Evolutionary conservation across 805 yeast species (phyloP).

Genomic region (Sporopachydermia lactativora): DNA sequence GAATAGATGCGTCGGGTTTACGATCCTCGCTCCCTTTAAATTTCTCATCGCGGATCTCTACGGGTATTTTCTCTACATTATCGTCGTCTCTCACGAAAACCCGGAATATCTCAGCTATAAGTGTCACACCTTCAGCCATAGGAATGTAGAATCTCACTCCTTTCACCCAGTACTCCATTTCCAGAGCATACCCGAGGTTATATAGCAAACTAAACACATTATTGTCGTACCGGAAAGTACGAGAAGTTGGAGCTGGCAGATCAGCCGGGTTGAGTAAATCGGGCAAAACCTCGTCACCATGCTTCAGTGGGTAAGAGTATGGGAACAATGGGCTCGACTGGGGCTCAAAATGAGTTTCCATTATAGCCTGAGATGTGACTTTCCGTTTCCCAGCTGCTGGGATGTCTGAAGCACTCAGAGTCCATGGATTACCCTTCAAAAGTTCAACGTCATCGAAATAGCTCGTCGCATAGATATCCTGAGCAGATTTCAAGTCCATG

Average conservation of each 20-base stretch:
- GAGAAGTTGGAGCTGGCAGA: neutral
- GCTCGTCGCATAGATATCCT: neutral
- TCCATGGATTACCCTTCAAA: slow-evolving; percentile 29
- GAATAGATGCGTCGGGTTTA: neutral
- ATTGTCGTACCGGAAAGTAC: slow-evolving; percentile 12
- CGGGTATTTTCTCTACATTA: neutral
- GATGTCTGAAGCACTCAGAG: slow-evolving; percentile 51
- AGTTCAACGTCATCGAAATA: slow-evolving; percentile 6
- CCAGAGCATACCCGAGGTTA: slow-evolving; percentile 58
- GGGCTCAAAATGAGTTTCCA: slow-evolving; percentile 32
- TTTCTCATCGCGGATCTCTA: neutral
- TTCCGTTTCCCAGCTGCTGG: slow-evolving; percentile 62
- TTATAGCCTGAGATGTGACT: slow-evolving; percentile 51
- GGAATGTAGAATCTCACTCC: slow-evolving; percentile 41
- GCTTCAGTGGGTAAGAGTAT: neutral
- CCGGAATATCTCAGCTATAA: slow-evolving; percentile 31
- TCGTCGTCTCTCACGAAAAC: slow-evolving; percentile 24
- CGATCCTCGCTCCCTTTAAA: neutral
- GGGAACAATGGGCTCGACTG: slow-evolving; percentile 1
- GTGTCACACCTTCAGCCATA: neutral
- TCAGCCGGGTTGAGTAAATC: neutral
- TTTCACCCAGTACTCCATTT: slow-evolving; percentile 43
- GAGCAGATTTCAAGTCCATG: no score
- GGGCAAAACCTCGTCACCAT: neutral
- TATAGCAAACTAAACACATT: slow-evolving; percentile 25